phyloP scores from a whole-genome alignment of 805 yeast species.

The Cyberlindnera maclurae region DNA sequence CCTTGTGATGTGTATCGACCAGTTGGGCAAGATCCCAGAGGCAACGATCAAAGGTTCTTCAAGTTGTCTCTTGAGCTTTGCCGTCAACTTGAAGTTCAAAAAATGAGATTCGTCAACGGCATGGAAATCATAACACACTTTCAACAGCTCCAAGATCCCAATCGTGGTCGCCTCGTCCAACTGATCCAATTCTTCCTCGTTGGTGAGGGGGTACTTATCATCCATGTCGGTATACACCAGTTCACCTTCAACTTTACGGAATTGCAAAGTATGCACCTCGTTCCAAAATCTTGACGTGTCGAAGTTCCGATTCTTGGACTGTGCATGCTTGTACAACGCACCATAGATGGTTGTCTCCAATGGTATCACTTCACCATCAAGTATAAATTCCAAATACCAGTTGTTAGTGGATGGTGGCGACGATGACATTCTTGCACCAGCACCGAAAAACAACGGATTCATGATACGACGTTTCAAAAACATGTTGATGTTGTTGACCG shows the following conservation, averaged over 20 bases:
- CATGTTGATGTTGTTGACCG: conserved; percentile 37
- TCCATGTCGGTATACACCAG: conserved; percentile 17
- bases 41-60: conserved; percentile 88
- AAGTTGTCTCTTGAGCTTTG: conserved; percentile 77
- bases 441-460: conserved; percentile 21
- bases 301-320: conserved; percentile 30
- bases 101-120: conserved; percentile 29
- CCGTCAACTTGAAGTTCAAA: conserved; percentile 74
- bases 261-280: conserved; percentile 44
- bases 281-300: conserved; percentile 53
- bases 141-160: conserved; percentile 41
- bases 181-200: conserved; percentile 24
- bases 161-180: conserved; percentile 26
- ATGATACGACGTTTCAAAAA: conserved; percentile 34
- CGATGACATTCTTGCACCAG: no score
- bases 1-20: conserved; percentile 73
- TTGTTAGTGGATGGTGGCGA: conserved; percentile 4
- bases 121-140: conserved; percentile 32
- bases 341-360: conserved; percentile 70
- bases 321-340: conserved; percentile 50
- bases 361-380: conserved; percentile 53
- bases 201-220: conserved; percentile 25
- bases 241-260: conserved; percentile 30
- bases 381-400: conserved; percentile 47
- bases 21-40: conserved; percentile 76